These are phyloP conservation scores for Naganishia kalamii DNA, from an alignment of 768 basidiomycete species.

Conservation along the genomic window DNA sequence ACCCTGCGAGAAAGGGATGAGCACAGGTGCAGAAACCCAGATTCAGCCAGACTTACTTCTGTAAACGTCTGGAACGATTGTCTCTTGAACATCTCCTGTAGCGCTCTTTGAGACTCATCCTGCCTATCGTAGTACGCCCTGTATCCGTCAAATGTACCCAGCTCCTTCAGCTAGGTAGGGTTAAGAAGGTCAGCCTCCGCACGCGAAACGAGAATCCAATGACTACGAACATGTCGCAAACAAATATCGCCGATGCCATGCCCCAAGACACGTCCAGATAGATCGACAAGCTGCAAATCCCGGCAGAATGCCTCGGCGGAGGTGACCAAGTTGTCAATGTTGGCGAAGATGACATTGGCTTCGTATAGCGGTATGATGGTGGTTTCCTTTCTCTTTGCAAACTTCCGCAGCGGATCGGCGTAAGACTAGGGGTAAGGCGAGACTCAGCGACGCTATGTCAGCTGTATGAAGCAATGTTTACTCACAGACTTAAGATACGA, in stretches of 20 bases:
- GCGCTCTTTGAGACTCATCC: conserved; percentile 83
- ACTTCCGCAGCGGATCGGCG: conserved; percentile 81
- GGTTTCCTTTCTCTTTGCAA: conserved; percentile 74
- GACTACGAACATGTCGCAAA: conserved; percentile 57
- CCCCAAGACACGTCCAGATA: conserved; percentile 56
- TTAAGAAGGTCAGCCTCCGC: conserved; percentile 1
- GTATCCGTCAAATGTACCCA: conserved; percentile 82
- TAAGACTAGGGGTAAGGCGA: conserved; percentile 55
- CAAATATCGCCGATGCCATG: conserved; percentile 75
- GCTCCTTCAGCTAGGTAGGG: conserved; percentile 58
- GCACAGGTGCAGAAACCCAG: neutral
- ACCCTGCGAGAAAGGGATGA: conserved; percentile 26
- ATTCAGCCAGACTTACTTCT: conserved; percentile 57
- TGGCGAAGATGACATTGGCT: conserved; percentile 87
- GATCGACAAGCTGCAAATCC: conserved; percentile 72
- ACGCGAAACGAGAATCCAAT: neutral
- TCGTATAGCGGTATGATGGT: conserved; percentile 83
- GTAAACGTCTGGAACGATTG: conserved; percentile 74
- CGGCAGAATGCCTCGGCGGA: conserved; percentile 81
- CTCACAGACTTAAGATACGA: conserved; percentile 63
- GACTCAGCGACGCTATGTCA: neutral
- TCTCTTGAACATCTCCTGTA: conserved; percentile 71
- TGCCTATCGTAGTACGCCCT: conserved; percentile 84
- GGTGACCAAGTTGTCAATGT: conserved; percentile 78
- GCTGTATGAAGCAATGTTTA: neutral